Evolutionary conservation across 2,329 filamentous ascomycete species (phyloP), one percentile per base, ranked within the genome.

Genomic region (Neofusicoccum ribis): DNA sequence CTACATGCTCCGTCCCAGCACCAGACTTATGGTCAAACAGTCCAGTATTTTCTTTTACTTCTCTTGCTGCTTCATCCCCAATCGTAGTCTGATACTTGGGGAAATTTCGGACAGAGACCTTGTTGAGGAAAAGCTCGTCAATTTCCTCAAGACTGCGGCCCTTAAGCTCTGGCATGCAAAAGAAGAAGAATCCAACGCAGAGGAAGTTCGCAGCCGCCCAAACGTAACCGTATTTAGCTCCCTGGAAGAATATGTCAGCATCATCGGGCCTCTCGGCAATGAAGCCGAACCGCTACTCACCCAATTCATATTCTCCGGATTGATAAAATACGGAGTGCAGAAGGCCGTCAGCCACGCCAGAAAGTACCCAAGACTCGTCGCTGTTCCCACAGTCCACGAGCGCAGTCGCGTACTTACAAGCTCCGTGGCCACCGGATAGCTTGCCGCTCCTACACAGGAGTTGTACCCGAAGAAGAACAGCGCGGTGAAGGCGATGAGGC

Each of bases 141-240:
- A 74, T 67, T 56, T 74, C 72, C 51, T 74, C 72, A 0, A 74
- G 54, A 2, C 68, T 69, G 15, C 71, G 60, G n/a, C 67, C 69
- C 37, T 74, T 73, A 31, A 72, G 72, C 69, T 85, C 85, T 0
- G 85, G 86, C 69, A 89, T 84, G 75, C 88, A 88, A 72, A 87
- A 82, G 23, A 88, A 79, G 37, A 83, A 70, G 56, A 89, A 79
- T 1, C 82, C 72, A 12, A 83, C 71, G 54, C 46, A 50, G 23
- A 62, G 59, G 59, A 62, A 50, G 14, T 50, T 50, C 2, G 47
- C 20, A 3, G 46, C 44, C 6, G 59, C 59, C 73, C 73, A 3
- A 70, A 75, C 17, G 5, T 60, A 60, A 12, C 56, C 56, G 34
- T 60, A 60, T 23, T 60, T 60, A 8, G 56, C 56, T 1, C 56